These are phyloP conservation scores for Orbilia brochopaga DNA, from an alignment of 2,329 filamentous ascomycete genomes.

Conservation along the genomic window DNA sequence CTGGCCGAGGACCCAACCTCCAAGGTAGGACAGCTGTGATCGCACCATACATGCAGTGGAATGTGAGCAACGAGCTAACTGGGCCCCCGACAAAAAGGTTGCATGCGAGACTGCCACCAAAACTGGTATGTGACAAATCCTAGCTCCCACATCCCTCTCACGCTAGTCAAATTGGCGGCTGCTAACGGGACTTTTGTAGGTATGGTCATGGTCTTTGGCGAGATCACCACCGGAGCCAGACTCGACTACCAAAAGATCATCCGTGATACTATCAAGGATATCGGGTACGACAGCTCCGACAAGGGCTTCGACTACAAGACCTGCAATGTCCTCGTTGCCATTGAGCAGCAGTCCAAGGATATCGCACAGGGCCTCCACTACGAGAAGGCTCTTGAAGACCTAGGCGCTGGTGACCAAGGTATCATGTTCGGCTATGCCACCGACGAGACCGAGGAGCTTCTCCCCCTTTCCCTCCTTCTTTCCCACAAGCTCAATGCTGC, in stretches of 20 bases:
- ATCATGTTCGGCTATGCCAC: slow-evolving; percentile 99
- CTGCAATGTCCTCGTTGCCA: slow-evolving; percentile 95
- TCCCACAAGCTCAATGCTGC: slow-evolving; percentile 96
- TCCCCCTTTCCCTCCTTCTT: slow-evolving; percentile 90
- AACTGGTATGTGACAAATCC: slow-evolving; percentile 70
- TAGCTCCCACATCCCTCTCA: slow-evolving; percentile 47
- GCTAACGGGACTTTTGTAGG: slow-evolving; percentile 54
- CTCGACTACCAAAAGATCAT: slow-evolving; percentile 99
- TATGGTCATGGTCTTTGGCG: slow-evolving; percentile 98
- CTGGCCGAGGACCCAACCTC: slow-evolving; percentile 91
- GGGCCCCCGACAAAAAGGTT: slow-evolving; percentile 61
- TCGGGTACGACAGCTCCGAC: slow-evolving; percentile 93
- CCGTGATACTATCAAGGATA: slow-evolving; percentile 93
- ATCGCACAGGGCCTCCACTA: slow-evolving; percentile 99
- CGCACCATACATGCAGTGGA: slow-evolving; percentile 23
- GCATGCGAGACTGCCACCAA: slow-evolving; percentile 99
- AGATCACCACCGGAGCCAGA: slow-evolving; percentile 95
- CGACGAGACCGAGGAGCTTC: slow-evolving; percentile 96
- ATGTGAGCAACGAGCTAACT: slow-evolving; percentile 30
- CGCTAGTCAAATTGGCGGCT: slow-evolving; percentile 25
- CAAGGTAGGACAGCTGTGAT: slow-evolving; percentile 66
- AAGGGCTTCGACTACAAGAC: slow-evolving; percentile 99
- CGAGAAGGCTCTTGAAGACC: slow-evolving; percentile 94
- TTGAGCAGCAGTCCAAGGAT: slow-evolving; percentile 98
- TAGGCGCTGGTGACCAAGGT: slow-evolving; percentile 98